Evolutionary conservation across 2,329 filamentous ascomycete genomes (phyloP).

Genomic region (Emydomyces testavorans): DNA sequence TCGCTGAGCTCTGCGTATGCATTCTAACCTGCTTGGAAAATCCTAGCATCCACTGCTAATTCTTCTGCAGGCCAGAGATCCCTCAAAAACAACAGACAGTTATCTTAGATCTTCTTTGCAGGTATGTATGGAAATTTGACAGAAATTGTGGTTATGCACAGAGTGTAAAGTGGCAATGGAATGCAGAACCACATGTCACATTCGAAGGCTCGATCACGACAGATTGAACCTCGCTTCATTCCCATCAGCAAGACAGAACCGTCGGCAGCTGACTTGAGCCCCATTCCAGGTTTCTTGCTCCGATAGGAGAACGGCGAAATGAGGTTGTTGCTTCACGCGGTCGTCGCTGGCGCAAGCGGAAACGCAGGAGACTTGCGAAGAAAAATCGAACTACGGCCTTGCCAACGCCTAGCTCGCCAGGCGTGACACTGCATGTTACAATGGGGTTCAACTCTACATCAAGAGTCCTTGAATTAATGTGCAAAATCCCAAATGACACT

Average conservation of each 20-base stretch:
- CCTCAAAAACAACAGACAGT: slow-evolving; percentile 7
- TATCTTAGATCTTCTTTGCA: slow-evolving; percentile 11
- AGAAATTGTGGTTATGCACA: neutral
- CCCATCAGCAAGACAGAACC: too few relatives aligned
- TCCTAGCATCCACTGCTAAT: neutral
- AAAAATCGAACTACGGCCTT: neutral
- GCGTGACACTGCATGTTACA: slow-evolving; percentile 6
- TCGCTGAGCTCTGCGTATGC: neutral
- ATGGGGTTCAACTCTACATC: slow-evolving; percentile 13
- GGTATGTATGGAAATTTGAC: slow-evolving; percentile 3
- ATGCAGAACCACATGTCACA: too few relatives aligned
- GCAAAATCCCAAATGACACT: neutral
- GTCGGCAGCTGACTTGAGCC: neutral
- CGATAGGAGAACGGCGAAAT: slow-evolving; percentile 9
- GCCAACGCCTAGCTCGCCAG: neutral
- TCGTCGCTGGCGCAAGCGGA: slow-evolving; percentile 8
- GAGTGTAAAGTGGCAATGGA: neutral
- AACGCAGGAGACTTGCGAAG: neutral
- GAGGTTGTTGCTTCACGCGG: slow-evolving; percentile 7
- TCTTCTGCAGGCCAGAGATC: slow-evolving; percentile 2
- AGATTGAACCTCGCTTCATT: too few relatives aligned
- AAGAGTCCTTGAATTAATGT: slow-evolving; percentile 2
- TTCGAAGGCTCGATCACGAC: too few relatives aligned
- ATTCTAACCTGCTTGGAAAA: neutral
- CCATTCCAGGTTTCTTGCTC: slow-evolving; percentile 8